phyloP scores from a whole-genome alignment of 768 basidiomycete genomes.

The Collybia mongolica region DNA sequence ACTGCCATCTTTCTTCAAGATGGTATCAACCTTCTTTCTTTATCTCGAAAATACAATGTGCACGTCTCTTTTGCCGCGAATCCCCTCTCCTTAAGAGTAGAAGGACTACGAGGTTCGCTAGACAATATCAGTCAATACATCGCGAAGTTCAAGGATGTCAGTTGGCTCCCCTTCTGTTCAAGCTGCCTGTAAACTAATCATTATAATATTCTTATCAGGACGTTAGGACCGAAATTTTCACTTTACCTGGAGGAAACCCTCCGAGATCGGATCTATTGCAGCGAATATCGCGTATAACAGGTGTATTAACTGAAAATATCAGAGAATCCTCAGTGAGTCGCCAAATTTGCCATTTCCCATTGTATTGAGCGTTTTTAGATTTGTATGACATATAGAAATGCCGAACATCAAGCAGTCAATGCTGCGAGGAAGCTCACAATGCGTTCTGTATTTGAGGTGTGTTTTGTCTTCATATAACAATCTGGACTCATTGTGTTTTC shows the following conservation, averaged over 20 bases:
- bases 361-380: conserved; percentile 37
- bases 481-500: too few relatives aligned
- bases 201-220: conserved; percentile 27
- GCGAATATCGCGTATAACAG: conserved; percentile 65
- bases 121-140: conserved; percentile 48
- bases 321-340: conserved; percentile 16
- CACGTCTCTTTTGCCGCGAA: conserved; percentile 56
- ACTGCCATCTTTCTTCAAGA: conserved; percentile 37
- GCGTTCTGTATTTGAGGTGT: conserved; percentile 53
- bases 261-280: conserved; percentile 50
- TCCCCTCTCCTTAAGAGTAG: conserved; percentile 58
- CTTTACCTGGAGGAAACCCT: conserved; percentile 43
- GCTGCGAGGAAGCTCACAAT: conserved; percentile 52
- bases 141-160: conserved; percentile 46
- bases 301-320: conserved; percentile 59
- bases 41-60: conserved; percentile 61
- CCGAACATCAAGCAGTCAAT: conserved; percentile 31
- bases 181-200: conserved; percentile 4
- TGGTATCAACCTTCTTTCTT: conserved; percentile 56
- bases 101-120: conserved; percentile 55
- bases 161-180: conserved; percentile 11
- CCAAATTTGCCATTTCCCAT: too few relatives aligned
- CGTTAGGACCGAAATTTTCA: conserved; percentile 32
- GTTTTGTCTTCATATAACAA: conserved; percentile 8
- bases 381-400: conserved; percentile 48